These are phyloP conservation scores for Acephala macrosclerotiorum DNA, from an alignment of 2,329 filamentous ascomycete species.

Conservation along the genomic window DNA sequence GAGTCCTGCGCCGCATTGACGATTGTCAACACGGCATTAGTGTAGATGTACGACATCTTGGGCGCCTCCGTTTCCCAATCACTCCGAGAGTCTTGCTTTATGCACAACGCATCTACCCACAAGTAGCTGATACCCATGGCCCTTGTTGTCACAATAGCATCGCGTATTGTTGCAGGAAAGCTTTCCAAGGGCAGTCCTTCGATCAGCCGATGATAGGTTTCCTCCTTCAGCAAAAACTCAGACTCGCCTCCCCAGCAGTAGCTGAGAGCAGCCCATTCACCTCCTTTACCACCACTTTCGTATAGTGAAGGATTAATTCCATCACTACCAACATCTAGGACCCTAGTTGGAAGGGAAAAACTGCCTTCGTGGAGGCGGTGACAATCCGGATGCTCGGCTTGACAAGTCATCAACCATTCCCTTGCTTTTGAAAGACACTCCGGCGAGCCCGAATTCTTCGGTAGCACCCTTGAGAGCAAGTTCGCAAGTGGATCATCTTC, in stretches of 20 bases:
- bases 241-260: conserved; percentile 28
- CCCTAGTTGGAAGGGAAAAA: not conserved
- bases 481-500: not conserved
- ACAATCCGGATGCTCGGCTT: not conserved
- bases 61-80: not conserved
- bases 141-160: conserved; percentile 16
- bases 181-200: conserved; percentile 10
- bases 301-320: not conserved
- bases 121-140: not conserved
- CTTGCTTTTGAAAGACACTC: not conserved
- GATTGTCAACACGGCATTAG: not conserved
- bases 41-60: not conserved
- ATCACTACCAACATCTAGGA: not conserved
- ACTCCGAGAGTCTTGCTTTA: not conserved
- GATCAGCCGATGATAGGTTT: not conserved
- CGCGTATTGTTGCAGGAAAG: conserved; percentile 21
- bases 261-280: conserved; percentile 2
- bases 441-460: not conserved
- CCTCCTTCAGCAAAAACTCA: conserved; percentile 13
- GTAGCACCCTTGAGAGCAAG: not conserved
- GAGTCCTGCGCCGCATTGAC: not conserved
- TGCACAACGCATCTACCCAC: conserved; percentile 2
- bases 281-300: not conserved
- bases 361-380: not conserved
- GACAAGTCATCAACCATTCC: not conserved